A percentile compares a stretch with the other conserved stretches of the same genome.
phyloP scores from a whole-genome alignment of 768 basidiomycete species.

The Clavaria fumosa region DNA sequence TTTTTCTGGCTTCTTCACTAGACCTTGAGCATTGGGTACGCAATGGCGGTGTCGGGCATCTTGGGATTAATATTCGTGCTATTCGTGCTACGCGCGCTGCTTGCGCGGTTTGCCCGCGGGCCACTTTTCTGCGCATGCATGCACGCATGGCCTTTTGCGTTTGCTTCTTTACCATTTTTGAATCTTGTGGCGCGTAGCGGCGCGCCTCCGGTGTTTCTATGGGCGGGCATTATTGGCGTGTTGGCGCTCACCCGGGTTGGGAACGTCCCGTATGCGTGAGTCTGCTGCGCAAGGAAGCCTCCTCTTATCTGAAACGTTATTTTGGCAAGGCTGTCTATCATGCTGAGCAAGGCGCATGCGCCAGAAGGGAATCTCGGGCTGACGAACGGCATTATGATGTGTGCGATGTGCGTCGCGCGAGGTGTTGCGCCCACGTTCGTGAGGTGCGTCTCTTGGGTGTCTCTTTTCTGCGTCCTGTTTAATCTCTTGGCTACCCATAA shows the following conservation, averaged over 20 bases:
- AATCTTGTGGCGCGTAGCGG: constrained; percentile 27
- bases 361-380: constrained; percentile 37
- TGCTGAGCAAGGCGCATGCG: constrained; percentile 35
- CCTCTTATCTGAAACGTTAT: too few relatives aligned
- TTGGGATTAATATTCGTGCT: constrained; percentile 42
- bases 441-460: constrained; percentile 22
- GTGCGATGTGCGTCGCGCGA: constrained; percentile 41
- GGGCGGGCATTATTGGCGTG: constrained; percentile 31
- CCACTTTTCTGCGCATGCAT: constrained; percentile 39
- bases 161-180: constrained; percentile 31
- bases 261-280: constrained; percentile 34
- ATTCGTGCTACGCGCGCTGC: constrained; percentile 16
- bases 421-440: constrained; percentile 39
- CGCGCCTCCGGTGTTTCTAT: constrained; percentile 18
- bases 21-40: too few relatives aligned
- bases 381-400: constrained; percentile 41
- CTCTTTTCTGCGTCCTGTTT: too few relatives aligned
- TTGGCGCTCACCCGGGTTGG: constrained; percentile 28
- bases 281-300: too few relatives aligned
- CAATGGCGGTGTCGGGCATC: constrained; percentile 30
- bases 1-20: constrained; percentile 35
- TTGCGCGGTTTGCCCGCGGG: constrained; percentile 32
- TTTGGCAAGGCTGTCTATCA: constrained; percentile 28
- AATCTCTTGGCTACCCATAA: too few relatives aligned
- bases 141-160: constrained; percentile 36